Evolutionary conservation across 768 basidiomycete species (phyloP).

Genomic region (Amanita pseudoporphyria): DNA sequence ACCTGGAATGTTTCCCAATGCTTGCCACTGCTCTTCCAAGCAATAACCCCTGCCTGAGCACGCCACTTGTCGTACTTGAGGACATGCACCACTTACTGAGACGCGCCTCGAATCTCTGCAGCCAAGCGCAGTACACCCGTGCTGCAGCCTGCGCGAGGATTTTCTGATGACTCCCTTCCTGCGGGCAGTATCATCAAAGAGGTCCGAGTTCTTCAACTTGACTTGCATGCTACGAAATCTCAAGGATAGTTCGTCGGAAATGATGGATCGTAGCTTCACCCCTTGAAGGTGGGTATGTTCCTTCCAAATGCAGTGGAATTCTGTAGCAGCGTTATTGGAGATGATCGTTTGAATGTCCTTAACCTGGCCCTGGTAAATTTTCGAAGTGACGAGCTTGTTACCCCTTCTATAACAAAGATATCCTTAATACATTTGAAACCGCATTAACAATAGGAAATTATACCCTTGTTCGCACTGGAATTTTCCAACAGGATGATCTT

Average conservation of each 20-base stretch:
- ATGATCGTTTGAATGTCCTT: constrained; percentile 89
- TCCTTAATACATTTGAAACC: too few relatives aligned
- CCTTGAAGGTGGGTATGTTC: constrained; percentile 69
- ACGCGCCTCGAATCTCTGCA: too few relatives aligned
- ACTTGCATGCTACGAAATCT: constrained; percentile 86
- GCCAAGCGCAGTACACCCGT: too few relatives aligned
- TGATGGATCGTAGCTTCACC: constrained; percentile 73
- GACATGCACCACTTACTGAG: too few relatives aligned
- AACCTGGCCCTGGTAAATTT: constrained; percentile 89
- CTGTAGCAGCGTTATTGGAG: constrained; percentile 80
- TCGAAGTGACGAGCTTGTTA: constrained; percentile 85
- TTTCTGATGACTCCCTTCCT: constrained; percentile 64
- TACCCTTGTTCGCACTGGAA: constrained; percentile 89
- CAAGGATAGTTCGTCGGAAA: constrained; percentile 89
- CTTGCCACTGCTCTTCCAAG: too few relatives aligned
- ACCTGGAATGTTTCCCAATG: too few relatives aligned
- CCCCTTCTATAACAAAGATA: constrained; percentile 54
- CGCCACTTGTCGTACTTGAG: too few relatives aligned
- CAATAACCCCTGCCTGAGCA: too few relatives aligned
- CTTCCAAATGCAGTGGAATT: too few relatives aligned
- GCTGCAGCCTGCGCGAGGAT: too few relatives aligned
- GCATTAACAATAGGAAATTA: neutral
- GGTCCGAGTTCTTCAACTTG: constrained; percentile 81
- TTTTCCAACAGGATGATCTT: constrained; percentile 89
- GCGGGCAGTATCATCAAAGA: constrained; percentile 77